Conservation (phyloP, 371 early-diverging fungal species). For the Smittium culicis region DNA sequence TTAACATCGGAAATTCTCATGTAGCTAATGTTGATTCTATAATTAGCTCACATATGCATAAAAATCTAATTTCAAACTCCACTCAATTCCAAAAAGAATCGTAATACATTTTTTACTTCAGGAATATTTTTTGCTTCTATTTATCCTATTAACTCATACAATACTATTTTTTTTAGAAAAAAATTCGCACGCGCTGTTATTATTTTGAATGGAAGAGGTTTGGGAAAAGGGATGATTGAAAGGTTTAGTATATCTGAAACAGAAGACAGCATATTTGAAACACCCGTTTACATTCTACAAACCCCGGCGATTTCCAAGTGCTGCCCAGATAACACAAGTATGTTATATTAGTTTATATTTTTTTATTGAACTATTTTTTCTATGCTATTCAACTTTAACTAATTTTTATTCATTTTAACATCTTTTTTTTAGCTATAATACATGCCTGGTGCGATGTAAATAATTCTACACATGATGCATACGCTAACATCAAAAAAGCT, state of each 20-base stretch:
- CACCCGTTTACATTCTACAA: constrained; percentile 2
- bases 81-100: no score
- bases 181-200: constrained; percentile 6
- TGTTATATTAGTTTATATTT: background rate
- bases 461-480: background rate
- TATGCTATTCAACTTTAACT: background rate
- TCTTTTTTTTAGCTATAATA: background rate
- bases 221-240: background rate
- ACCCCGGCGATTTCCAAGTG: background rate
- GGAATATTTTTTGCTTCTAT: no score
- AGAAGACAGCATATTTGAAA: background rate
- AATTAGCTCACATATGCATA: no score
- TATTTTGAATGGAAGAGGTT: background rate
- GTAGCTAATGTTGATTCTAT: background rate
- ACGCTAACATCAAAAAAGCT: background rate
- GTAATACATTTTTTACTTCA: no score
- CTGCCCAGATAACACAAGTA: constrained; percentile 5
- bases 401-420: no score
- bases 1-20: background rate
- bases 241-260: background rate
- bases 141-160: no score
- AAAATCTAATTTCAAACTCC: no score
- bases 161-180: background rate
- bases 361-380: background rate
- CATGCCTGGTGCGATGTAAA: background rate